A percentile compares a stretch with the other conserved stretches of the same genome.
Conservation (phyloP, 176 grass and related monocot species). For the Typha latifolia region DNA sequence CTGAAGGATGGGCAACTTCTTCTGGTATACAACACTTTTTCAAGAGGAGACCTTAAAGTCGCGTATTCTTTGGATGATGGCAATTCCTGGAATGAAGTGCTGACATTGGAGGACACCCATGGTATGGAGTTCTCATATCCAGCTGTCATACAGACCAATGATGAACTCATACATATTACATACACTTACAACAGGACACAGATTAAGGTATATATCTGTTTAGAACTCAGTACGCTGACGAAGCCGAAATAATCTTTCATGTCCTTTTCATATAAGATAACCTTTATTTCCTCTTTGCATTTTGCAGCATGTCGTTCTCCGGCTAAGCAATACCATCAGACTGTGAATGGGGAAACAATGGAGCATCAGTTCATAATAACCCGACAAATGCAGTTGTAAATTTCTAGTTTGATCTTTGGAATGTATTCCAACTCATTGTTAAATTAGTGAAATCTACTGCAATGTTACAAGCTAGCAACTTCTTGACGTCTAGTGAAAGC, state of each 20-base stretch:
- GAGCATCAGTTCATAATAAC: too few relatives aligned
- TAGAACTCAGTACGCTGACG: background rate
- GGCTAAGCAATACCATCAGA: background rate
- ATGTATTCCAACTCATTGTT: background rate
- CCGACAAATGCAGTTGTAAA: background rate
- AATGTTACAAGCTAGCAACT: background rate
- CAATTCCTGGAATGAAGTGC: constrained; percentile 34
- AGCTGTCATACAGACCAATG: constrained; percentile 33
- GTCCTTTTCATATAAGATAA: background rate
- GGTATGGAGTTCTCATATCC: constrained; percentile 54
- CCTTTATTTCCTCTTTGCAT: background rate
- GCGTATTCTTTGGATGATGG: constrained; percentile 43
- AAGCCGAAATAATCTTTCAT: background rate
- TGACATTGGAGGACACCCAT: constrained; percentile 39
- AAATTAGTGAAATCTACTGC: background rate
- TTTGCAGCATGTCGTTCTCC: constrained; percentile 33
- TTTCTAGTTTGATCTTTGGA: background rate
- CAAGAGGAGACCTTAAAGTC: constrained; percentile 44
- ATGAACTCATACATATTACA: constrained; percentile 43
- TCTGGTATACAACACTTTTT: constrained; percentile 38
- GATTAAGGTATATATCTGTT: constrained; percentile 34
- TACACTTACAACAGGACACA: constrained; percentile 57
- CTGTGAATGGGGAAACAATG: background rate
- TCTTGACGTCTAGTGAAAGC: too few relatives aligned
- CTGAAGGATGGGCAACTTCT: constrained; percentile 46